These are phyloP conservation scores for Entomortierella parvispora DNA, from an alignment of 192 early-diverging fungal genomes.

Conservation along the genomic window DNA sequence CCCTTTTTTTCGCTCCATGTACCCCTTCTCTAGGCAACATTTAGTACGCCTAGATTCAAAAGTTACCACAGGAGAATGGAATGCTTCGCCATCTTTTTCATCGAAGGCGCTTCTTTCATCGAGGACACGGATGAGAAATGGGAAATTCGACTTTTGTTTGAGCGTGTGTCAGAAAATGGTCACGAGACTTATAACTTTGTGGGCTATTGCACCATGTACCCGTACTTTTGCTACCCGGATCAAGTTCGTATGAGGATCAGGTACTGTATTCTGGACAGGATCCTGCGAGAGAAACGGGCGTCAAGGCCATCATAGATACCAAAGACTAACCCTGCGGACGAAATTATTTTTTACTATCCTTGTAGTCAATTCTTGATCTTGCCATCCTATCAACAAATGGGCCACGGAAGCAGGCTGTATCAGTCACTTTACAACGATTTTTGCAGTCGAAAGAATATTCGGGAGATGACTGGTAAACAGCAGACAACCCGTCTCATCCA, in stretches of 20 bases:
- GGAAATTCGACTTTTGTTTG: constrained; percentile 76
- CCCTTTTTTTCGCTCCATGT: background rate
- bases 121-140: constrained; percentile 86
- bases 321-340: background rate
- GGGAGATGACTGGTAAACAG: constrained; percentile 68
- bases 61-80: constrained; percentile 86
- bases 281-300: background rate
- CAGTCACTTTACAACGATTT: constrained; percentile 65
- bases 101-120: constrained; percentile 91
- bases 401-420: constrained; percentile 85
- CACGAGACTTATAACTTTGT: constrained; percentile 73
- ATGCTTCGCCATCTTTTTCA: constrained; percentile 82
- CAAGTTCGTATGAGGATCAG: constrained; percentile 85
- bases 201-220: constrained; percentile 88
- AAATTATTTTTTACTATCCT: constrained; percentile 4
- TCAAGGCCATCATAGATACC: no score
- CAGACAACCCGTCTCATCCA: background rate
- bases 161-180: constrained; percentile 58
- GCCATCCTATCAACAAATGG: constrained; percentile 85
- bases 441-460: constrained; percentile 54
- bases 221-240: constrained; percentile 87
- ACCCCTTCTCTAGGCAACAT: constrained; percentile 55
- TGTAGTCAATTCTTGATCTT: constrained; percentile 92
- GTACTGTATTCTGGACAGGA: constrained; percentile 44
- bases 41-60: constrained; percentile 72